phyloP scores from a whole-genome alignment of 768 basidiomycete species.

The Tylopilus rubrobrunneus region DNA sequence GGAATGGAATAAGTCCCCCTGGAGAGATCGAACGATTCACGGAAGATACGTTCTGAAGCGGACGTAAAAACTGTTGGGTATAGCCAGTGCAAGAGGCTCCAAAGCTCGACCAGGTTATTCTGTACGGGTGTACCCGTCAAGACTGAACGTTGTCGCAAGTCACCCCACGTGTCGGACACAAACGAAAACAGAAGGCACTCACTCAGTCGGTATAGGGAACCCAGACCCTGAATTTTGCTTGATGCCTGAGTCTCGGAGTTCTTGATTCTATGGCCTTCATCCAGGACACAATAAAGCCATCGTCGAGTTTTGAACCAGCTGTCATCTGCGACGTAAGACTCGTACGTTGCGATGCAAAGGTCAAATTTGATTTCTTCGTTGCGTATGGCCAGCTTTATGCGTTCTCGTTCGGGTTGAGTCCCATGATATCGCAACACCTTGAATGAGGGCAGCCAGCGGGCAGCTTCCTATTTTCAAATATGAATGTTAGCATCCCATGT shows the following conservation, averaged over 20 bases:
- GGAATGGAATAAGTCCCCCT: conserved; percentile 48
- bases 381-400: conserved; percentile 46
- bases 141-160: conserved; percentile 33
- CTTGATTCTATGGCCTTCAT: conserved; percentile 73
- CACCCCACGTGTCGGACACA: background rate
- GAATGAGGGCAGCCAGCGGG: conserved; percentile 52
- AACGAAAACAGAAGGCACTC: conserved; percentile 1
- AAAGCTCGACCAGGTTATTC: conserved; percentile 58
- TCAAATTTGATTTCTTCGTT: conserved; percentile 34
- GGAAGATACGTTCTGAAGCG: conserved; percentile 45
- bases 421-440: conserved; percentile 61
- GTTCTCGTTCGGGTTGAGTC: conserved; percentile 45
- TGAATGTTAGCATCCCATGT: background rate
- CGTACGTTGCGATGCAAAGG: conserved; percentile 68
- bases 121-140: conserved; percentile 75
- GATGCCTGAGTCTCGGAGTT: conserved; percentile 56
- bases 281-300: conserved; percentile 58
- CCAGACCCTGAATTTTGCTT: conserved; percentile 51
- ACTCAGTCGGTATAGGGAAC: conserved; percentile 57
- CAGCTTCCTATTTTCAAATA: conserved; percentile 39
- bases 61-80: conserved; percentile 51
- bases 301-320: conserved; percentile 56
- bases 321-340: conserved; percentile 54
- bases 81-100: conserved; percentile 54
- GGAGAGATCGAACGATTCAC: conserved; percentile 49